Conservation (phyloP, 1,284 basidiomycete species). For the Fomitiporia mediterranea region DNA sequence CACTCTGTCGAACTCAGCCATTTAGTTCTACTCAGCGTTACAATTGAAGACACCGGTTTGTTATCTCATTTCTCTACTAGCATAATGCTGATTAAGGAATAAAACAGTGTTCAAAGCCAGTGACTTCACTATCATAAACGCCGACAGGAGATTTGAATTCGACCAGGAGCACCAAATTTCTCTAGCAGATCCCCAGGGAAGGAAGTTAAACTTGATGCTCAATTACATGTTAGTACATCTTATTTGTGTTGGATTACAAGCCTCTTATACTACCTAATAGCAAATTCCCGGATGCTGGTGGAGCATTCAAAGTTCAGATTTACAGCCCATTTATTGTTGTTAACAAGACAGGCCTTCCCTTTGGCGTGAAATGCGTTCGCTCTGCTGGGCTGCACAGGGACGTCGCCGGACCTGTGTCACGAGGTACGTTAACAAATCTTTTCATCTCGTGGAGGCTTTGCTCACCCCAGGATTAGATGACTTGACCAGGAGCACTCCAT, state of each 20-base stretch:
- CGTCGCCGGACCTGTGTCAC: constrained; percentile 75
- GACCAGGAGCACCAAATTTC: constrained; percentile 73
- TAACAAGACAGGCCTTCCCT: constrained; percentile 92
- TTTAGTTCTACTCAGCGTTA: constrained; percentile 87
- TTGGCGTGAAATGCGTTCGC: constrained; percentile 66
- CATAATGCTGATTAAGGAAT: background rate
- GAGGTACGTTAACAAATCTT: constrained; percentile 38
- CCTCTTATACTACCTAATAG: constrained; percentile 33
- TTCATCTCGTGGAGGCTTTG: constrained; percentile 16
- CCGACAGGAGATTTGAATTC: constrained; percentile 89
- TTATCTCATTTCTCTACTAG: background rate
- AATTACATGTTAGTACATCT: constrained; percentile 84
- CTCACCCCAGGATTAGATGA: constrained; percentile 39
- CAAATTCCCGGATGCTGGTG: constrained; percentile 87
- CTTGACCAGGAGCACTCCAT: constrained; percentile 59
- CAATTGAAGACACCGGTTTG: constrained; percentile 85
- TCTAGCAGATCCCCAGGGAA: constrained; percentile 71
- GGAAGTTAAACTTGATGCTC: constrained; percentile 79
- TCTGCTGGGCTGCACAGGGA: constrained; percentile 71
- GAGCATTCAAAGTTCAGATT: constrained; percentile 98
- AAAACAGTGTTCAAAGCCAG: constrained; percentile 85
- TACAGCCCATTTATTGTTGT: constrained; percentile 90
- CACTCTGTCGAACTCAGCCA: constrained; percentile 97
- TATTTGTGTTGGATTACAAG: too few species aligned
- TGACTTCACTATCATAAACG: constrained; percentile 97